phyloP scores from a whole-genome alignment of 305 asterid species.

The Fraxinus velutina region DNA sequence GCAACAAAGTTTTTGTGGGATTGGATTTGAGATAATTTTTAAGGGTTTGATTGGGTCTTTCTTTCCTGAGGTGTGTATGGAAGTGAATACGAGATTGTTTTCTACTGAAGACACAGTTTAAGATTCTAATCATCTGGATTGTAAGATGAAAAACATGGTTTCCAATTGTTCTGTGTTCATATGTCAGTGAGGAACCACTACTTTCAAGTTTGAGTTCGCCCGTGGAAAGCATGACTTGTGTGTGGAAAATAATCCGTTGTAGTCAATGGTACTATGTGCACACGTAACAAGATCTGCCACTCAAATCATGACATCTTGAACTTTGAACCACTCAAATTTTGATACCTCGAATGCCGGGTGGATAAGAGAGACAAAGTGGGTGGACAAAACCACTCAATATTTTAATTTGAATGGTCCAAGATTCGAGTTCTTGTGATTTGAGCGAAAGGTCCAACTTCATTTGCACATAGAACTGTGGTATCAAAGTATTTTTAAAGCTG shows the following conservation, averaged over 20 bases:
- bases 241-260: not conserved
- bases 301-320: not conserved
- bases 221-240: not conserved
- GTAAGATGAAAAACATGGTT: not conserved
- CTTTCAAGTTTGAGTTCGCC: not conserved
- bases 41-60: slow-evolving; percentile 26
- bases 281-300: not conserved
- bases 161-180: not conserved
- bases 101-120: not conserved
- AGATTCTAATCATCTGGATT: slow-evolving; percentile 26
- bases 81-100: slow-evolving; percentile 6
- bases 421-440: not conserved
- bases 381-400: not conserved
- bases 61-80: slow-evolving; percentile 20
- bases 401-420: not conserved
- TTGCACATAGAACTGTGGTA: not conserved
- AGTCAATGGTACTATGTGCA: not conserved
- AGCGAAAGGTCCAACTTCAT: not conserved
- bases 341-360: not conserved
- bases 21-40: slow-evolving; percentile 22
- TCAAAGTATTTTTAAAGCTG: not conserved
- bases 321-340: not conserved
- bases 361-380: not conserved
- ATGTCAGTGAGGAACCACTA: not conserved
- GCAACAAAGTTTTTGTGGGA: slow-evolving; percentile 26